Base-by-base conservation (phyloP, 2,329 filamentous ascomycete species). In the Aspergillus pseudoviridinutans region DNA sequence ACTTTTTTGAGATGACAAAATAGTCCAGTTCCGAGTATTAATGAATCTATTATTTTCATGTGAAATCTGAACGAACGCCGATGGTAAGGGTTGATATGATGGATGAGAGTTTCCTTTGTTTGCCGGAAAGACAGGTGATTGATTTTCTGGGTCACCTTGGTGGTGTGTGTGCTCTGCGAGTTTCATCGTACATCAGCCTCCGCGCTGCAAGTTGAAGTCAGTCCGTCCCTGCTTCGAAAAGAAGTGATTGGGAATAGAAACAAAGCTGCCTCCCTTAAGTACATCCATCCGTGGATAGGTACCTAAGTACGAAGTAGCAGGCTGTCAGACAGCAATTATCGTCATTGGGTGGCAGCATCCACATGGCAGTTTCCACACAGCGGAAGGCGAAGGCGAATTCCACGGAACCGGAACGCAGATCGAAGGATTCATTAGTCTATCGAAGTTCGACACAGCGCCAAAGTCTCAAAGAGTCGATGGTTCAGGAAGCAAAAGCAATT, bases 341-440 rank as follows among this genome's bases (percentile, higher is more conserved):
- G 14, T 38, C 32, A 35, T 35, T 38, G 32, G 29, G 32, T 17
- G 32, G 32, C 32, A 38, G 32, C 32, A 38, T 38, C 32, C 32
- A 38, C 14, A 14, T 38, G 14, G 14, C 14, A 38, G 32, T 38
- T 38, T 17, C 32, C 32, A 38, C 32, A 22, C 25, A 10, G 25
- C 42, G 14, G 50, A 53, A 24, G 51, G 22, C 27, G 46, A 46
- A 49, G 25, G 41, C 29, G 41, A 53, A 56, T 50, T 52, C 44
- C 58, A 57, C 50, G 57, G 58, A 50, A 53, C 56, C 50, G 58
- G 58, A 53, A 55, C 28, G 29, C 35, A 54, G 28, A 50, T 41
- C 57, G 32, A 52, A 44, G 14, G 44, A 44, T 44, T 44, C 22
- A 20, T 44, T 44, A 44, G 22, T 44, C 20, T 12, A 44, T 22